Conservation (phyloP, 495 filamentous ascomycete genomes). For the Schizothecium vesticola region DNA sequence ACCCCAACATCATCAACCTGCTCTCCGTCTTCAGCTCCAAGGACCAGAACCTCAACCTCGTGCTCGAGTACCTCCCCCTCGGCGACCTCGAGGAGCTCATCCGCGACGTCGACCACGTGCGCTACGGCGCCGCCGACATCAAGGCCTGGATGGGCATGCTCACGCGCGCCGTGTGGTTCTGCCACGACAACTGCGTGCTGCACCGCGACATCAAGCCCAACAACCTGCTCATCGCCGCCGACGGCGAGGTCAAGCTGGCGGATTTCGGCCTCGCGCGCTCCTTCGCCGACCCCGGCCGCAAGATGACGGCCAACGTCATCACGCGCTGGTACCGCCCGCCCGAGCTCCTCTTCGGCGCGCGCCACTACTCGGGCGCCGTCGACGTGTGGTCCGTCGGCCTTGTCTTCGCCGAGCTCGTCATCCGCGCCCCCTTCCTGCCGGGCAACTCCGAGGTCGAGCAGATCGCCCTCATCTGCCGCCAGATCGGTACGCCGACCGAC, state of each 20-base stretch:
- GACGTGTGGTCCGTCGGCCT: constrained; percentile 94
- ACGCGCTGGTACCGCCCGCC: constrained; percentile 96
- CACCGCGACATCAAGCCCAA: constrained; percentile 99
- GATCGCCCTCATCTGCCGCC: constrained; percentile 71
- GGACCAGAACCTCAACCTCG: constrained; percentile 84
- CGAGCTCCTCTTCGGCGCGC: constrained; percentile 84
- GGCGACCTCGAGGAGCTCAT: constrained; percentile 94
- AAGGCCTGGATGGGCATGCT: constrained; percentile 99
- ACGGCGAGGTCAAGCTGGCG: constrained; percentile 89
- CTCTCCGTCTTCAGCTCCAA: constrained; percentile 90
- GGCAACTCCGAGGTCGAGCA: constrained; percentile 69
- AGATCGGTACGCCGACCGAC: constrained; percentile 87
- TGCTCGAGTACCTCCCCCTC: constrained; percentile 84
- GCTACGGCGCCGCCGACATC: constrained; percentile 68
- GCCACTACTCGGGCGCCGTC: constrained; percentile 82
- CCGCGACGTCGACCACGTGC: constrained; percentile 66
- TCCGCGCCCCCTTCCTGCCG: constrained; percentile 73
- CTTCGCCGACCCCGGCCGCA: constrained; percentile 80
- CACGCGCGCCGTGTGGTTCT: constrained; percentile 88
- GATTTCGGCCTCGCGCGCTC: constrained; percentile 93
- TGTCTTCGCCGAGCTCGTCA: constrained; percentile 86
- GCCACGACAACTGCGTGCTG: constrained; percentile 88
- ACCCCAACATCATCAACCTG: constrained; percentile 91
- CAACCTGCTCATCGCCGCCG: constrained; percentile 88
- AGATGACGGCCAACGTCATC: constrained; percentile 93